phyloP scores from a whole-genome alignment of 768 basidiomycete species.

The Calocera cornea region DNA sequence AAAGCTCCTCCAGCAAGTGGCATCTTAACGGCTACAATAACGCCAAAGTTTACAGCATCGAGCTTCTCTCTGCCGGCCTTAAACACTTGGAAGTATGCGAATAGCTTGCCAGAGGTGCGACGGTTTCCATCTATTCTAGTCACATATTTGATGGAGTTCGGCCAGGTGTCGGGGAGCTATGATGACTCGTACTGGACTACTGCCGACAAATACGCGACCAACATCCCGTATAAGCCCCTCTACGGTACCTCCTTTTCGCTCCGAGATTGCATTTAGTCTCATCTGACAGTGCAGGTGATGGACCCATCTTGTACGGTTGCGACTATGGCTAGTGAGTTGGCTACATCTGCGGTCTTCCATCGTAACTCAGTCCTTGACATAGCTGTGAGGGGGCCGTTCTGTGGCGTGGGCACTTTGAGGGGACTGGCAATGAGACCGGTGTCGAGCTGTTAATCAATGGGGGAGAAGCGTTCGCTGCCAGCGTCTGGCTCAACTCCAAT shows the following conservation, averaged over 20 bases:
- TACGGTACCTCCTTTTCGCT: conserved; percentile 32
- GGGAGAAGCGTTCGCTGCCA: conserved; percentile 70
- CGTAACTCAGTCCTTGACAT: not conserved
- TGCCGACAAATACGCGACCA: conserved; percentile 61
- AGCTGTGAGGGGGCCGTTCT: conserved; percentile 74
- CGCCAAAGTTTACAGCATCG: conserved; percentile 5
- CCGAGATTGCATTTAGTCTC: not conserved
- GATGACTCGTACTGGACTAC: conserved; percentile 51
- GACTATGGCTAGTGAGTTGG: conserved; percentile 67
- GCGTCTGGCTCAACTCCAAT: conserved; percentile 62
- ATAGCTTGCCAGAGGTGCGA: conserved; percentile 55
- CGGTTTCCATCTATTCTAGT: not conserved
- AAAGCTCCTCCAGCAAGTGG: conserved; percentile 27
- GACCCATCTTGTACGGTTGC: conserved; percentile 67
- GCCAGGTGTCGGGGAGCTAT: conserved; percentile 31
- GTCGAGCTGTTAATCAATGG: conserved; percentile 68
- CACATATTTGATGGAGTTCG: not conserved
- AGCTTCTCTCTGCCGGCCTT: conserved; percentile 32
- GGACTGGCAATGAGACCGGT: conserved; percentile 19
- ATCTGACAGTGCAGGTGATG: conserved; percentile 28
- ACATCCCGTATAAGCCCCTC: conserved; percentile 51
- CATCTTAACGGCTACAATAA: conserved; percentile 38
- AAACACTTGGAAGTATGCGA: conserved; percentile 56
- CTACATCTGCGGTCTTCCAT: not conserved
- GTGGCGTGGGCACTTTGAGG: conserved; percentile 67